A percentile compares a stretch with the other conserved stretches of the same genome.
Evolutionary conservation across 331 rosid species (phyloP).

Genomic region (Malus hybrid): DNA sequence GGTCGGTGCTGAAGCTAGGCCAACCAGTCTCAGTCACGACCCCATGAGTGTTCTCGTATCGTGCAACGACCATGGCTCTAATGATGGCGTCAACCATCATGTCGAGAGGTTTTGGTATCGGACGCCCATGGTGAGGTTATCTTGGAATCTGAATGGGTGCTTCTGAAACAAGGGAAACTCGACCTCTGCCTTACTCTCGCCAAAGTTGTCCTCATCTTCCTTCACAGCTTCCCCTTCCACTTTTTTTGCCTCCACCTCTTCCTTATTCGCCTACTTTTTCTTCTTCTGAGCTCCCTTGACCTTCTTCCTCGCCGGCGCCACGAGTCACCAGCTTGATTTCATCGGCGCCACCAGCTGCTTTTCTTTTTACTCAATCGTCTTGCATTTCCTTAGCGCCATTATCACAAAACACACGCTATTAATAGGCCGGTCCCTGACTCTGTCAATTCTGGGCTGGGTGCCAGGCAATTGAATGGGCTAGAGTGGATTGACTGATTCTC

Average conservation of each 20-base stretch:
- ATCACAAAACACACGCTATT: not conserved
- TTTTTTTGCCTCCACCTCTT: not conserved
- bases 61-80: conserved; percentile 54
- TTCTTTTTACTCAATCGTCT: too few relatives aligned
- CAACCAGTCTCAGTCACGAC: conserved; percentile 80
- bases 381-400: too few relatives aligned
- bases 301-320: conserved; percentile 19
- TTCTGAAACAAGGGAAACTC: conserved; percentile 56
- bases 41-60: conserved; percentile 47
- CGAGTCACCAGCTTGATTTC: not conserved
- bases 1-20: conserved; percentile 51
- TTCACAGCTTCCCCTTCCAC: not conserved
- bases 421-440: too few relatives aligned
- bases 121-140: conserved; percentile 61
- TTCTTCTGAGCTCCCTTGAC: conserved; percentile 6
- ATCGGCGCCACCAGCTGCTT: too few relatives aligned
- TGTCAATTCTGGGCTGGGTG: too few relatives aligned
- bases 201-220: not conserved
- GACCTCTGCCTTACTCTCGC: not conserved
- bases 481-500: too few relatives aligned
- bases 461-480: too few relatives aligned
- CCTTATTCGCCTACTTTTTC: not conserved
- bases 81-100: conserved; percentile 69
- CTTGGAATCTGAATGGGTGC: conserved; percentile 61
- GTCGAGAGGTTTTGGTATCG: conserved; percentile 70